These are phyloP conservation scores for Fusarium avenaceum DNA, from an alignment of 2,329 filamentous ascomycete species.

Conservation along the genomic window DNA sequence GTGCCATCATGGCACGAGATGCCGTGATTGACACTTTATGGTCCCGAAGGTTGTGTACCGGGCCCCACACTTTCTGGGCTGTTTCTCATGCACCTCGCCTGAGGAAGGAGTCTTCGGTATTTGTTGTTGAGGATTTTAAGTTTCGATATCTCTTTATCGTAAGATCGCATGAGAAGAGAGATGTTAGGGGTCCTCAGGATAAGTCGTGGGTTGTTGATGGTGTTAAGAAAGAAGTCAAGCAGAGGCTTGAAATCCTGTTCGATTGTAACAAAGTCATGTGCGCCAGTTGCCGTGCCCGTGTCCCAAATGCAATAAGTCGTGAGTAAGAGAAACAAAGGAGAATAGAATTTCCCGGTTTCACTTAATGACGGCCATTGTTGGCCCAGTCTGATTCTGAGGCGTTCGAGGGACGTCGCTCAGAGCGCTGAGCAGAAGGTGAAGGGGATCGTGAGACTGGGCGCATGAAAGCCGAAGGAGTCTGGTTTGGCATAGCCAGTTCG, in stretches of 20 bases:
- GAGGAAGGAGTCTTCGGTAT: background rate
- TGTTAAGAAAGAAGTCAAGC: constrained; percentile 2
- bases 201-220: background rate
- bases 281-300: constrained; percentile 27
- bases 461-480: constrained; percentile 47
- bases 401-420: constrained; percentile 45
- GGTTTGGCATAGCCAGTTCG: constrained; percentile 50
- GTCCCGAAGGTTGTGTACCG: background rate
- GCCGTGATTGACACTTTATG: constrained; percentile 38
- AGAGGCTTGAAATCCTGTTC: constrained; percentile 6
- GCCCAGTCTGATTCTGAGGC: constrained; percentile 48
- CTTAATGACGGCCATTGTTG: constrained; percentile 39
- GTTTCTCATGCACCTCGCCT: constrained; percentile 29
- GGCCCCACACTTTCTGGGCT: constrained; percentile 36
- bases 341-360: background rate
- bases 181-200: background rate
- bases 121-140: constrained; percentile 13
- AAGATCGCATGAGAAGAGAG: background rate
- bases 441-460: constrained; percentile 47
- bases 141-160: background rate
- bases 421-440: constrained; percentile 47
- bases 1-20: constrained; percentile 39
- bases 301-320: constrained; percentile 31
- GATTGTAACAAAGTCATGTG: constrained; percentile 21
- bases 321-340: constrained; percentile 3